Evolutionary conservation across 805 yeast genomes (phyloP).

Genomic region (Cyberlindnera saturnus): DNA sequence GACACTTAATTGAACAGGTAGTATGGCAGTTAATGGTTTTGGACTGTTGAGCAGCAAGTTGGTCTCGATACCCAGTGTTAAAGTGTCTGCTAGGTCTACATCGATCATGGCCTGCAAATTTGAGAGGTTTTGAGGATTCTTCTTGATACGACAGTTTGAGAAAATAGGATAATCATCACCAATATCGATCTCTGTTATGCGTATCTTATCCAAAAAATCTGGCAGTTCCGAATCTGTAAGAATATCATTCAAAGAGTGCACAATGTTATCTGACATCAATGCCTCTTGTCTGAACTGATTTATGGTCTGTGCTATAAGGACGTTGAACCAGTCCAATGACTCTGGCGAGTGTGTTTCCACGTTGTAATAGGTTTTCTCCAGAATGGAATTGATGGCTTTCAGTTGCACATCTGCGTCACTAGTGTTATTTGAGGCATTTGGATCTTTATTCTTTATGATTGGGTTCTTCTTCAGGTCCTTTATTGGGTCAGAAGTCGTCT

Average conservation of each 20-base stretch:
- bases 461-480: conserved; percentile 22
- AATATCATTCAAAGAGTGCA: conserved; percentile 68
- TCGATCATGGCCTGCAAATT: conserved; percentile 81
- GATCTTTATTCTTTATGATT: conserved; percentile 16
- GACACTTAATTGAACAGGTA: conserved; percentile 81
- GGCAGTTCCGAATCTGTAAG: conserved; percentile 59
- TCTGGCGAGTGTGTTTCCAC: conserved; percentile 85
- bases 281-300: conserved; percentile 90
- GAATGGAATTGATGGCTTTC: conserved; percentile 38
- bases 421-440: neutral
- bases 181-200: conserved; percentile 80
- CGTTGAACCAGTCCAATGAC: conserved; percentile 95
- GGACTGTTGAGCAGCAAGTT: conserved; percentile 76
- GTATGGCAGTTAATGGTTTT: conserved; percentile 72
- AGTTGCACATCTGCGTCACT: conserved; percentile 18
- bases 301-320: conserved; percentile 83
- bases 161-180: conserved; percentile 96
- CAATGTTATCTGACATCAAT: conserved; percentile 72
- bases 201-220: conserved; percentile 71
- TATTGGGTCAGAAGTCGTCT: conserved; percentile 23
- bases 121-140: conserved; percentile 41
- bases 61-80: conserved; percentile 83
- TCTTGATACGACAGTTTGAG: conserved; percentile 81
- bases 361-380: conserved; percentile 90
- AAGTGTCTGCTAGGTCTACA: conserved; percentile 81